Conservation (phyloP, 2,329 filamentous ascomycete species). For the Aspergillus novoparasiticus region DNA sequence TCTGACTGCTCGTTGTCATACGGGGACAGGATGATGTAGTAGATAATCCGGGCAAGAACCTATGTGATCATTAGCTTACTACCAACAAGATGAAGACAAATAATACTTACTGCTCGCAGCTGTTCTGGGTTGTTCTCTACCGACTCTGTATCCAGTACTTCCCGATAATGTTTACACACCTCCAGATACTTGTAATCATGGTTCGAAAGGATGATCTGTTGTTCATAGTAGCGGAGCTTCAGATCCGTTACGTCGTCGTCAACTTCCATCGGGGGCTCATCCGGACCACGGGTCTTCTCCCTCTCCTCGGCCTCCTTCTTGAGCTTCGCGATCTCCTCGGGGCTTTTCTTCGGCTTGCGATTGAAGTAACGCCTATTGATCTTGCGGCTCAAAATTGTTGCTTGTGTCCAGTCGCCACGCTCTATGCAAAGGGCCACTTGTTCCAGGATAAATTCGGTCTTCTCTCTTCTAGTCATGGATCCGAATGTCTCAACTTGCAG, state of each 20-base stretch:
- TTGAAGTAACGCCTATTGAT: conserved; percentile 93
- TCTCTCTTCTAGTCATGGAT: conserved; percentile 94
- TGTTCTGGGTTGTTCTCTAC: conserved; percentile 88
- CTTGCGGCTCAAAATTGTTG: conserved; percentile 89
- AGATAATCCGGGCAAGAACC: conserved; percentile 93
- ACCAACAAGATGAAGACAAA: conserved; percentile 4
- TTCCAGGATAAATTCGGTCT: conserved; percentile 97
- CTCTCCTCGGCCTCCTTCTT: conserved; percentile 76
- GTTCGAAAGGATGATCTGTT: conserved; percentile 93
- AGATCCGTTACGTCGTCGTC: conserved; percentile 93
- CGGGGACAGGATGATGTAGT: conserved; percentile 93
- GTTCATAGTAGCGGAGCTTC: conserved; percentile 95
- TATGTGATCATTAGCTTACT: conserved; percentile 40
- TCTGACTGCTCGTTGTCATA: conserved; percentile 99
- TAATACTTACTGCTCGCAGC: conserved; percentile 74
- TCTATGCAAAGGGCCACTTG: conserved; percentile 95
- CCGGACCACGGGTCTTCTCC: conserved; percentile 76
- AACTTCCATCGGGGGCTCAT: conserved; percentile 73
- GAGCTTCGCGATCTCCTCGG: conserved; percentile 88
- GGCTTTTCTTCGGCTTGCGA: conserved; percentile 85
- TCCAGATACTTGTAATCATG: conserved; percentile 97
- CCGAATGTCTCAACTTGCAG: conserved; percentile 98
- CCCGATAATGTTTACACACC: conserved; percentile 96
- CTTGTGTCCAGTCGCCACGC: conserved; percentile 94
- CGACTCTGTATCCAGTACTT: conserved; percentile 93